Percentiles rank a stretch among this genome's conserved stretches.
phyloP scores from a whole-genome alignment of 345 rosid genomes.

The Physaria fendleri region DNA sequence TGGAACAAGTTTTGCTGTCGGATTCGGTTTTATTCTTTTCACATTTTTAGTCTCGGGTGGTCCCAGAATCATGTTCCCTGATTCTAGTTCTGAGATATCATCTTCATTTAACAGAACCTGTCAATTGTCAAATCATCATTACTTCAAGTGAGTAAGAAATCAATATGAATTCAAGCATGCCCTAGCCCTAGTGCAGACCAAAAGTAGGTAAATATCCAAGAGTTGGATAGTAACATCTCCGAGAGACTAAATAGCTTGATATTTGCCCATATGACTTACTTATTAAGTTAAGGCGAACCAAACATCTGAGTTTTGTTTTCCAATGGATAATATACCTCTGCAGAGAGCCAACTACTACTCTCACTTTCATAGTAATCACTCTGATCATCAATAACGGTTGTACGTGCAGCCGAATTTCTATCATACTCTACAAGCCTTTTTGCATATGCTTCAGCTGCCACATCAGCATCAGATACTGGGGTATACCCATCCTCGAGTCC shows the following conservation, averaged over 20 bases:
- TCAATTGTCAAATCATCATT: background rate
- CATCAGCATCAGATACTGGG: slow-evolving; percentile 74
- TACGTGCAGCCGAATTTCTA: slow-evolving; percentile 84
- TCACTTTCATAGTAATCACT: slow-evolving; percentile 95
- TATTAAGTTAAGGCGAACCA: background rate
- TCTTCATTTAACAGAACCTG: slow-evolving; percentile 83
- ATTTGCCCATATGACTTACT: background rate
- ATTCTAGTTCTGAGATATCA: slow-evolving; percentile 56
- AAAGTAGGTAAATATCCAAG: background rate
- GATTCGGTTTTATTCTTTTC: slow-evolving; percentile 81
- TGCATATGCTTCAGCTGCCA: slow-evolving; percentile 78
- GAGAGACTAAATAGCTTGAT: background rate
- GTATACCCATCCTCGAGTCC: slow-evolving; percentile 63
- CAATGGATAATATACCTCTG: slow-evolving; percentile 48
- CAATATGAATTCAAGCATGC: background rate
- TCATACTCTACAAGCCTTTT: slow-evolving; percentile 93
- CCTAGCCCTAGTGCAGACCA: background rate
- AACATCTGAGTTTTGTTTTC: background rate
- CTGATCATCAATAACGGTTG: slow-evolving; percentile 93
- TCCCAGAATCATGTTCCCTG: slow-evolving; percentile 52
- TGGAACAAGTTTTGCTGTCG: slow-evolving; percentile 55
- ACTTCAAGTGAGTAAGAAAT: background rate
- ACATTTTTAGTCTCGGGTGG: slow-evolving; percentile 51
- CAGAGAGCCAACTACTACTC: slow-evolving; percentile 86
- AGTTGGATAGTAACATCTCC: background rate